Conservation (phyloP, 2,329 filamentous ascomycete genomes). For the Davidsoniella neocaledoniae region DNA sequence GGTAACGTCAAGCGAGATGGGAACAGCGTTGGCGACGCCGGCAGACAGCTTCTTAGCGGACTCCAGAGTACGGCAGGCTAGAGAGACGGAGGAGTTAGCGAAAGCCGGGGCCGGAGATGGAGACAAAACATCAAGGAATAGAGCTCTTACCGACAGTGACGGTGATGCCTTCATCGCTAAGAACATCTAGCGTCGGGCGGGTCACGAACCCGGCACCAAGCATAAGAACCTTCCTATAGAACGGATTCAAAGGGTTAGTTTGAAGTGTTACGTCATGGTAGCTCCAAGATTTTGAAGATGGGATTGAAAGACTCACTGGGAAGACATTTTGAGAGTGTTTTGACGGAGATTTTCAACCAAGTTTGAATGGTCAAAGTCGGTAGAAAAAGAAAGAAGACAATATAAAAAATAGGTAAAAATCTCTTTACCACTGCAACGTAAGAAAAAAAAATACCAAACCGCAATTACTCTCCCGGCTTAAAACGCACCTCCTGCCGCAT, state of each 20-base stretch:
- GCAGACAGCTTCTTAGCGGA: slow-evolving; percentile 57
- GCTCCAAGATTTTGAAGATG: background rate
- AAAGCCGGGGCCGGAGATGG: background rate
- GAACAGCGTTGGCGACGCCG: slow-evolving; percentile 53
- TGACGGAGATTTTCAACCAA: no score
- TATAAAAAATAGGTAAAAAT: background rate
- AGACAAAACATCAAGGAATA: background rate
- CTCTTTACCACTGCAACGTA: background rate
- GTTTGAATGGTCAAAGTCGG: background rate
- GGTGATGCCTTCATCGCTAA: slow-evolving; percentile 40
- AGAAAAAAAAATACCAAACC: no score
- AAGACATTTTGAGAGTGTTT: slow-evolving; percentile 12
- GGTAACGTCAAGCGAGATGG: slow-evolving; percentile 73
- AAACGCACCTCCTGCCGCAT: background rate
- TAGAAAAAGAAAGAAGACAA: background rate
- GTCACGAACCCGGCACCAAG: slow-evolving; percentile 40
- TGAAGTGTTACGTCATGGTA: background rate
- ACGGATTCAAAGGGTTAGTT: background rate
- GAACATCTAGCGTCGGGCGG: slow-evolving; percentile 46
- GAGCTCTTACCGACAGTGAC: slow-evolving; percentile 45
- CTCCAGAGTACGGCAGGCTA: slow-evolving; percentile 69
- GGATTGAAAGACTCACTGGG: slow-evolving; percentile 7
- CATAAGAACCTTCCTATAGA: slow-evolving; percentile 11
- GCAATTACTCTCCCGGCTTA: background rate
- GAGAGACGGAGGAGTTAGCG: slow-evolving; percentile 2